phyloP scores from a whole-genome alignment of 2,329 filamentous ascomycete genomes.

The Apiospora aurea region DNA sequence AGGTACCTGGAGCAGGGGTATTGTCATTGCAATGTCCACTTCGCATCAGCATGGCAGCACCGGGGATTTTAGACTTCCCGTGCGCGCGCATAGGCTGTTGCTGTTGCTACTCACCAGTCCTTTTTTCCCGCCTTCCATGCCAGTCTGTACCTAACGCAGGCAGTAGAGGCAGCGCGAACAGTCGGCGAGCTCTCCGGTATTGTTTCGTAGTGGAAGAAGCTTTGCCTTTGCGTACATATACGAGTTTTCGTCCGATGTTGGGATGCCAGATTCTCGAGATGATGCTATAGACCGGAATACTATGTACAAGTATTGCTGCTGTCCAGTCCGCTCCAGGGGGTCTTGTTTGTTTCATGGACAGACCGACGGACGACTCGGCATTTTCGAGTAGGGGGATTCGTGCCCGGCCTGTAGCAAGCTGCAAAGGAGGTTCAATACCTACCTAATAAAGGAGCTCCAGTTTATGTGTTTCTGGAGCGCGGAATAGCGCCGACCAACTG shows the following conservation, averaged over 20 bases:
- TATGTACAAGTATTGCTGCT: background rate
- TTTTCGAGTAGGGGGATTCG: conserved; percentile 12
- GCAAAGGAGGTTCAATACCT: conserved; percentile 13
- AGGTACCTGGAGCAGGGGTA: conserved; percentile 16
- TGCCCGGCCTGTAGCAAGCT: background rate
- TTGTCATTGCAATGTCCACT: conserved; percentile 19
- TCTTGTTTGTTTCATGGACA: background rate
- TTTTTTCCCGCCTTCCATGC: background rate
- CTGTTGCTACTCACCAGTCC: background rate
- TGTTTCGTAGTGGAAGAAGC: background rate
- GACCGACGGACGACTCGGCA: conserved; percentile 22
- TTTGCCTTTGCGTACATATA: background rate
- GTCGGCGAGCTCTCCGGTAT: background rate
- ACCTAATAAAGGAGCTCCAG: conserved; percentile 15
- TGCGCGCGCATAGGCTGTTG: background rate
- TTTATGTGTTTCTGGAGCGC: conserved; percentile 4
- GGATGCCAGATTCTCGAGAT: conserved; percentile 12
- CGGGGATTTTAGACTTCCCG: conserved; percentile 18
- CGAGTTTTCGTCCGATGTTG: conserved; percentile 19
- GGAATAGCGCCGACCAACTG: conserved; percentile 18
- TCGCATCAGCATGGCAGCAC: conserved; percentile 15
- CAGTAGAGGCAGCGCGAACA: background rate
- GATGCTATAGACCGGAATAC: conserved; percentile 17
- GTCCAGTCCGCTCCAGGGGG: background rate
- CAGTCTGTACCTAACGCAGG: background rate